Evolutionary conservation across 2,329 filamentous ascomycete species (phyloP).

Genomic region (Ceratocystis variospora): DNA sequence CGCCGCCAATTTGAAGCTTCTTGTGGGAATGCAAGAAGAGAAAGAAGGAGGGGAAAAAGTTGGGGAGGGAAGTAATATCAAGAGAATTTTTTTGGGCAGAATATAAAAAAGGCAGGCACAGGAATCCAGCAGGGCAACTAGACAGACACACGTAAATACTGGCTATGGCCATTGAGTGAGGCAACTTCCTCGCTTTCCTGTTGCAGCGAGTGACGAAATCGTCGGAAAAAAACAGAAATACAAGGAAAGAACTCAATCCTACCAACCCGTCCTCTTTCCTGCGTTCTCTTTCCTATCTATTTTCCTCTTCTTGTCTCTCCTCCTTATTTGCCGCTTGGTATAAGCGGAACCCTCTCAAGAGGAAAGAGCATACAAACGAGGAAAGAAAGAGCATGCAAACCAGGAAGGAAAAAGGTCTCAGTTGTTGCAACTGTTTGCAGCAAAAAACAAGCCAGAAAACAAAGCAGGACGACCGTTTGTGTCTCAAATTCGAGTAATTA

Average conservation of each 20-base stretch:
- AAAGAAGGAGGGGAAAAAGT: neutral
- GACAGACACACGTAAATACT: neutral
- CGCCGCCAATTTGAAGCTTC: neutral
- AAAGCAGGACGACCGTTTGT: neutral
- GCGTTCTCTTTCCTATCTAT: neutral
- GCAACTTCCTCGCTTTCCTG: neutral
- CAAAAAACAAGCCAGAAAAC: neutral
- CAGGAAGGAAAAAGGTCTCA: neutral
- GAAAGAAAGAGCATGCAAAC: neutral
- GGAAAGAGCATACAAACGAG: neutral
- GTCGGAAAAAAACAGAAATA: neutral
- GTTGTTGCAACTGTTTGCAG: neutral
- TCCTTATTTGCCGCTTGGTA: neutral
- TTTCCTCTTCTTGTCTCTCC: neutral
- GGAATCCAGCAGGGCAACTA: neutral
- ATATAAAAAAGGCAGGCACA: neutral
- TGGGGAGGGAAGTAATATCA: neutral
- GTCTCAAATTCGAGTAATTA: neutral
- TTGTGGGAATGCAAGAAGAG: neutral
- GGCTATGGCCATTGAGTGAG: neutral
- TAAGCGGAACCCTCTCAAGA: neutral
- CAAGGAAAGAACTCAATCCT: slow-evolving; percentile 6
- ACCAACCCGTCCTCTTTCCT: neutral
- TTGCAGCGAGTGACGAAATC: slow-evolving; percentile 5
- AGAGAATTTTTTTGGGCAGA: neutral